phyloP scores from a whole-genome alignment of 2,329 filamentous ascomycete species.

The Microsporum audouinii region DNA sequence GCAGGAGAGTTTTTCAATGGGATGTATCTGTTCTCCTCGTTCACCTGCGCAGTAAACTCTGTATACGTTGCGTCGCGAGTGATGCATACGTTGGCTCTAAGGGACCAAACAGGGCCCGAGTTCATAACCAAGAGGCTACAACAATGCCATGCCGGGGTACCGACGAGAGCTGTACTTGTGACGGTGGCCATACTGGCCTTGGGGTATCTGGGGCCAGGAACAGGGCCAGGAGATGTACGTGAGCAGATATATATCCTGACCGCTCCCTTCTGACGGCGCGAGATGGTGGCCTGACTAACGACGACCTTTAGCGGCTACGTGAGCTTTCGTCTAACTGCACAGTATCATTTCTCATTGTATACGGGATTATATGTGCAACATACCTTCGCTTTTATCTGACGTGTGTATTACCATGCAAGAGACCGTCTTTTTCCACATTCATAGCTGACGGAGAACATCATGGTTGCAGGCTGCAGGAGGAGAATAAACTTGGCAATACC shows the following conservation, averaged over 20 bases:
- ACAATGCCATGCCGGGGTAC: conserved; percentile 30
- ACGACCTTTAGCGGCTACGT: conserved; percentile 21
- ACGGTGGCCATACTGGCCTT: conserved; percentile 30
- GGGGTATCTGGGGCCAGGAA: conserved; percentile 30
- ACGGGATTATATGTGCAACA: conserved; percentile 32
- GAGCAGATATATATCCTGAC: background rate
- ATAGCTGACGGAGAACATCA: background rate
- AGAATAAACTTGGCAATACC: conserved; percentile 29
- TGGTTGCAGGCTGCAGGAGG: conserved; percentile 27
- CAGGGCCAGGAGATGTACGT: conserved; percentile 26
- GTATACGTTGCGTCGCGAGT: conserved; percentile 34
- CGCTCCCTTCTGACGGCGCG: background rate
- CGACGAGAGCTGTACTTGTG: conserved; percentile 29
- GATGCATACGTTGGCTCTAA: conserved; percentile 33
- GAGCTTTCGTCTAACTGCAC: conserved; percentile 30
- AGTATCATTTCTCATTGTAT: conserved; percentile 32
- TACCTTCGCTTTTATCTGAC: conserved; percentile 27
- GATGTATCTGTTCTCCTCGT: conserved; percentile 36
- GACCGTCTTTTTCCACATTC: background rate
- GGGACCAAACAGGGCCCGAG: conserved; percentile 30
- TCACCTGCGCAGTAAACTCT: conserved; percentile 32
- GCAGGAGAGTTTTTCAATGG: conserved; percentile 36
- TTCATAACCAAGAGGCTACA: conserved; percentile 31
- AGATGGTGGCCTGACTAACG: background rate
- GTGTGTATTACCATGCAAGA: conserved; percentile 16